Base-by-base conservation (phyloP, 78 protist genomes). In the Cyanophora paradoxa region DNA sequence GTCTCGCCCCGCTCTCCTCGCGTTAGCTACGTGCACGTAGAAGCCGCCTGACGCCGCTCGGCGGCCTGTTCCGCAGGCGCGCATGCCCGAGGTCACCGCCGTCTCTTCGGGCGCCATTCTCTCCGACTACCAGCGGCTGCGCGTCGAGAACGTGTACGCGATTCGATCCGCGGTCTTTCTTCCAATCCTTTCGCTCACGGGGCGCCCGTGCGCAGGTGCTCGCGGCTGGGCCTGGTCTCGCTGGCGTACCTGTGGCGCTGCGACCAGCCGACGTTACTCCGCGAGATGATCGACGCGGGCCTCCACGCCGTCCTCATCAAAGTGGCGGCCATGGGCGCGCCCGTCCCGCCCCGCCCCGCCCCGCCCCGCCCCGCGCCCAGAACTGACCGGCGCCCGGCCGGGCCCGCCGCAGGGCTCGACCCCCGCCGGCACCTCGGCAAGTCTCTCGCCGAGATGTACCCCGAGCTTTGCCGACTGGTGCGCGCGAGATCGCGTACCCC, bases 101-200 rank as follows among this genome's bases (percentile, higher is more conserved):
- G 96, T 96, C 0, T 81, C 86, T 19, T 71, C 78, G 14, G 99
- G 99, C 22, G 96, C 99, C n/a, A 82, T 95, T 22, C 82, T 88
- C 22, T 88, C 94, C 44, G 80, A 84, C 76, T 96, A 96, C 77
- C 99, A 96, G 82, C 70, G 97, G 30, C 19, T 66, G 1, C 81
- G 99, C 22, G 98, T 96, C 37, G 97, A 94, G 71, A 26, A 48
- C 7, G 94, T 92, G 28, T 84, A 67, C n/a, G n/a, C n/a, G n/a
- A n/a, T n/a, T n/a, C n/a, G n/a, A n/a, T n/a, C 30, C 28, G 68
- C 63, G 24, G 7, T 1, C 62, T n/a, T n/a, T n/a, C n/a, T n/a
- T n/a, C n/a, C n/a, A n/a, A n/a, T n/a, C n/a, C n/a, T n/a, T n/a
- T n/a, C n/a, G n/a, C n/a, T n/a, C n/a, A n/a, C n/a, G n/a, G n/a